Conservation (phyloP, 495 filamentous ascomycete genomes). For the Neurospora sp. region DNA sequence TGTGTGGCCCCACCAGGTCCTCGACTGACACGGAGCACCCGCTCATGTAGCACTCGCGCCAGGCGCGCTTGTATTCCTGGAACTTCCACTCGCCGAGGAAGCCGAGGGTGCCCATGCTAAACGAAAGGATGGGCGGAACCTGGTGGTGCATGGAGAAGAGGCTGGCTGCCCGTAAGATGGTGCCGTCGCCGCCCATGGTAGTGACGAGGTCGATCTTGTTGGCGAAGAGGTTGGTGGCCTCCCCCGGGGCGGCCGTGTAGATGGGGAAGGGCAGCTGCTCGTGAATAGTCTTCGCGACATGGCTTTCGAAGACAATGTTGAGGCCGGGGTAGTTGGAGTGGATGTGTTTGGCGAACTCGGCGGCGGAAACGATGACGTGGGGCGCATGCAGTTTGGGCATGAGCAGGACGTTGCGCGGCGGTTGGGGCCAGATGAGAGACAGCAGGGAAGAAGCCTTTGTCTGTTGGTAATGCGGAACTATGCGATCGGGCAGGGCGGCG, state of each 20-base stretch:
- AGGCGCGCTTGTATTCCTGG: conserved; percentile 77
- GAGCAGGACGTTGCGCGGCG: conserved; percentile 81
- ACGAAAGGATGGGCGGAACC: conserved; percentile 87
- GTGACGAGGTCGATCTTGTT: conserved; percentile 74
- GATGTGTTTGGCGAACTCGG: conserved; percentile 78
- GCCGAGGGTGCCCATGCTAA: conserved; percentile 92
- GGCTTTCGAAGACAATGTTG: conserved; percentile 72
- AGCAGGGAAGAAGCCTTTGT: conserved; percentile 50
- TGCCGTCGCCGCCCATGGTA: conserved; percentile 92
- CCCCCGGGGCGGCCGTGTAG: conserved; percentile 45
- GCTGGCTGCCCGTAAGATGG: conserved; percentile 83
- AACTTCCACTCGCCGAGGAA: conserved; percentile 98
- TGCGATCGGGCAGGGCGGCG: conserved; percentile 42
- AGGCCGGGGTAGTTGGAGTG: conserved; percentile 68
- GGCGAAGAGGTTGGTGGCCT: conserved; percentile 27
- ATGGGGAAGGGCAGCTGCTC: conserved; percentile 67
- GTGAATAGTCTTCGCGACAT: conserved; percentile 64
- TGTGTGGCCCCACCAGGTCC: conserved; percentile 35
- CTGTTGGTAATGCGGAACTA: conserved; percentile 41
- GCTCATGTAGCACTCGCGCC: conserved; percentile 88
- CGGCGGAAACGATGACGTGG: conserved; percentile 56
- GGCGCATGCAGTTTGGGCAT: conserved; percentile 76
- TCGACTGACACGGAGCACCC: conserved; percentile 50
- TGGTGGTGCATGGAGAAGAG: conserved; percentile 73
- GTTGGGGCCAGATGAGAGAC: conserved; percentile 75